These are phyloP conservation scores for Quercus lobata DNA, from an alignment of 331 rosid species.

Conservation along the genomic window DNA sequence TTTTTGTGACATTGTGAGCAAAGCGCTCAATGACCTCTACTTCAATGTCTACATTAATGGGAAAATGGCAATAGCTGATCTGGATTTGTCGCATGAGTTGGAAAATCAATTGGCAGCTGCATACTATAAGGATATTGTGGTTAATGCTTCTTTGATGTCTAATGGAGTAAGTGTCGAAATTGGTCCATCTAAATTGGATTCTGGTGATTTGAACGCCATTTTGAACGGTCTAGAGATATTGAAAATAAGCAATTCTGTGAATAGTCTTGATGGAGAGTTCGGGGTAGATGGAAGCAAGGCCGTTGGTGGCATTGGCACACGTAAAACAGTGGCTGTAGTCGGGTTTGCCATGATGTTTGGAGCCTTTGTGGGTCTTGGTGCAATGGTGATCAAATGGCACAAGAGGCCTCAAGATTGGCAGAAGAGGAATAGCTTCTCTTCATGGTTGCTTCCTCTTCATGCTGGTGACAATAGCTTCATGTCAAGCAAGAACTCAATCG, in stretches of 20 bases:
- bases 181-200: slow-evolving; percentile 27
- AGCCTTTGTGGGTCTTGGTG: slow-evolving; percentile 66
- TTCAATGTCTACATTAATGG: slow-evolving; percentile 55
- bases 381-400: slow-evolving; percentile 74
- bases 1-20: slow-evolving; percentile 68
- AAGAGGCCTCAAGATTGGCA: slow-evolving; percentile 76
- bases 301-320: slow-evolving; percentile 1
- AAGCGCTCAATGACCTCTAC: slow-evolving; percentile 40
- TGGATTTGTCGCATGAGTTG: slow-evolving; percentile 44
- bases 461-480: slow-evolving; percentile 47
- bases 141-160: slow-evolving; percentile 49
- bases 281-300: slow-evolving; percentile 48
- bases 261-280: slow-evolving; percentile 65
- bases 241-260: slow-evolving; percentile 56
- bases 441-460: slow-evolving; percentile 59
- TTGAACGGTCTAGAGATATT: slow-evolving; percentile 54
- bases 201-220: slow-evolving; percentile 33
- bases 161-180: slow-evolving; percentile 44
- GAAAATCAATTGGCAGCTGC: slow-evolving; percentile 38
- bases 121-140: slow-evolving; percentile 56
- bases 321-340: slow-evolving; percentile 53
- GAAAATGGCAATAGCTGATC: slow-evolving; percentile 34
- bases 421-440: slow-evolving; percentile 68
- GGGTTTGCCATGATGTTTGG: slow-evolving; percentile 79
- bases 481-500: slow-evolving; percentile 43